Percentiles rank a stretch among this genome's conserved stretches.
These are phyloP conservation scores for Arachis stenosperma DNA, from an alignment of 306 rosid species.

Conservation along the genomic window DNA sequence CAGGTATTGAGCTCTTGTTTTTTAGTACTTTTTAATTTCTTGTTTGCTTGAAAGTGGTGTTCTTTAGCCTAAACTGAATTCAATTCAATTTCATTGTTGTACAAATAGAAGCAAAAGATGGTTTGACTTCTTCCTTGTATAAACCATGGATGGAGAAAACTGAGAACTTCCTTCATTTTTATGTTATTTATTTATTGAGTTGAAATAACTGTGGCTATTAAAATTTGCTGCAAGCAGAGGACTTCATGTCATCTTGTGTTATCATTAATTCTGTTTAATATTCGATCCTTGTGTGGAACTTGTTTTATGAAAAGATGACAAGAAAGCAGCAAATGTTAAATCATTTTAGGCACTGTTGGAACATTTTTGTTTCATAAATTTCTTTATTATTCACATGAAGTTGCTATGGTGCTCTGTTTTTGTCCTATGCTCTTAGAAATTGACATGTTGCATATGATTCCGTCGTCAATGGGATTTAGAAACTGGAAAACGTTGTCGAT, in stretches of 20 bases:
- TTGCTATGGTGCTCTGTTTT: too few relatives aligned
- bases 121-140: not conserved
- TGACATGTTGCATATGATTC: not conserved
- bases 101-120: not conserved
- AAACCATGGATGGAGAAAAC: slow-evolving; percentile 6
- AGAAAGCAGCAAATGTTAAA: too few relatives aligned
- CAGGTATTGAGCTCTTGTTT: slow-evolving; percentile 69
- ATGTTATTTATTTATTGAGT: not conserved
- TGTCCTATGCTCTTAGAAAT: not conserved
- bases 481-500: not conserved
- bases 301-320: too few relatives aligned
- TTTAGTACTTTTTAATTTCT: not conserved
- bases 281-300: too few relatives aligned
- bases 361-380: too few relatives aligned
- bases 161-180: slow-evolving; percentile 3
- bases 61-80: slow-evolving; percentile 1
- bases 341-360: too few relatives aligned
- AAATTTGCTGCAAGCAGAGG: too few relatives aligned
- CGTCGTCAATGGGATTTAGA: slow-evolving; percentile 2
- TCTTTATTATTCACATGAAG: too few relatives aligned
- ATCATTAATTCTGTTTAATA: too few relatives aligned
- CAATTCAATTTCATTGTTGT: slow-evolving; percentile 14
- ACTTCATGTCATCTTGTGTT: too few relatives aligned
- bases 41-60: not conserved
- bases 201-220: not conserved